Evolutionary conservation across 2,329 filamentous ascomycete species (phyloP).

Genomic region (Cladophialophora psammophila): DNA sequence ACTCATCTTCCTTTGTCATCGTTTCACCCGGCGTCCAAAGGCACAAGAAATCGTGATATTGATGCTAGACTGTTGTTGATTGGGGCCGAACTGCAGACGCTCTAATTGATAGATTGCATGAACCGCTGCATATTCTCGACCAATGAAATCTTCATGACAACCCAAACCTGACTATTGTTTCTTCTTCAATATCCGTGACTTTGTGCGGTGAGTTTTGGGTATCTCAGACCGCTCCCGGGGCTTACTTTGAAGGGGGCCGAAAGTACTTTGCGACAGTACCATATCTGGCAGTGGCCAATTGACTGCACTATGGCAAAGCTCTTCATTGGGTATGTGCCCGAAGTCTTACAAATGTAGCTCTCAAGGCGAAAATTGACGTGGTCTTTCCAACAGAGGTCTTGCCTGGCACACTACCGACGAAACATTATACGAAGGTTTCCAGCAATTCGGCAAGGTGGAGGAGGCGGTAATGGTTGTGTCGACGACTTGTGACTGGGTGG

Average conservation of each 20-base stretch:
- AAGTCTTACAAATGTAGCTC: constrained; percentile 20
- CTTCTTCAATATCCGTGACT: constrained; percentile 26
- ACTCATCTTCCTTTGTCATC: constrained; percentile 8
- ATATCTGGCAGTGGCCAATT: constrained; percentile 10
- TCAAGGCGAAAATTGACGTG: constrained; percentile 22
- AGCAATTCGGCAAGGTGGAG: constrained; percentile 87
- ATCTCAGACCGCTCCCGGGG: constrained; percentile 27
- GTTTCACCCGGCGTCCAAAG: constrained; percentile 16
- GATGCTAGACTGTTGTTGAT: constrained; percentile 28
- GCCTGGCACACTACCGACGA: constrained; percentile 97
- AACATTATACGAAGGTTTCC: constrained; percentile 87
- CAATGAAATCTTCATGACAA: constrained; percentile 31
- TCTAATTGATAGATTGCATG: constrained; percentile 36
- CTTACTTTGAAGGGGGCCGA: constrained; percentile 17
- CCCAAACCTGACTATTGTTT: constrained; percentile 26
- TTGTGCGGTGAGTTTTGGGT: constrained; percentile 27
- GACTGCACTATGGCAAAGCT: constrained; percentile 40
- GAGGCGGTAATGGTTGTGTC: constrained; percentile 74
- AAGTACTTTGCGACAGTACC: constrained; percentile 5
- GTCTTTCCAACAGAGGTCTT: constrained; percentile 73
- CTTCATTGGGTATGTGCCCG: constrained; percentile 40
- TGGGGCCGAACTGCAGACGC: constrained; percentile 28
- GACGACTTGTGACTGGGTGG: constrained; percentile 34
- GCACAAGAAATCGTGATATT: constrained; percentile 21
- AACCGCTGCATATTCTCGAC: constrained; percentile 32